Evolutionary conservation across 495 filamentous ascomycete species (phyloP).

Genomic region (Friedmanniomyces simplex): DNA sequence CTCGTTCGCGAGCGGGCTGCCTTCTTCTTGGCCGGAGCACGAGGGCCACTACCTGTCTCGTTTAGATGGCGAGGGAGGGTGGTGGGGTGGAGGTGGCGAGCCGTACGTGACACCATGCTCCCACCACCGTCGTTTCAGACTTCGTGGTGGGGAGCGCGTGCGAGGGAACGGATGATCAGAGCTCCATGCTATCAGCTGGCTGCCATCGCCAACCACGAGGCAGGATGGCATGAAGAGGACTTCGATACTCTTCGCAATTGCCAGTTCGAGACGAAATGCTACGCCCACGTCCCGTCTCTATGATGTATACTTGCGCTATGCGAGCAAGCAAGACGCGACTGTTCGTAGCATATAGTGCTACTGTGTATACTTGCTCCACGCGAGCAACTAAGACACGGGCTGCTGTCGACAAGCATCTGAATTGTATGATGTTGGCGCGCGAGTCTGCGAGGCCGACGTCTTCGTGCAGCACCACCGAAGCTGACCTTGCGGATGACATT

Average conservation of each 20-base stretch:
- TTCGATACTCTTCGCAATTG: background rate
- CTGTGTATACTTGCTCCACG: background rate
- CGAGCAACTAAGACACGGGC: background rate
- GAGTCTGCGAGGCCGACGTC: no score
- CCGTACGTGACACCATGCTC: background rate
- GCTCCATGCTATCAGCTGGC: background rate
- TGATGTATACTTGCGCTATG: no score
- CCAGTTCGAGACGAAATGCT: background rate
- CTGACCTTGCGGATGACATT: no score
- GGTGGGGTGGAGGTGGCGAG: background rate
- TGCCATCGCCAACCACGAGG: background rate
- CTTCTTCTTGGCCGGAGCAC: background rate
- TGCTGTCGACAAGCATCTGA: background rate
- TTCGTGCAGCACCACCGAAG: no score
- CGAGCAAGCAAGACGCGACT: no score
- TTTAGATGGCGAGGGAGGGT: background rate
- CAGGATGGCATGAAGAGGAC: background rate
- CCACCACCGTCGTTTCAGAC: background rate
- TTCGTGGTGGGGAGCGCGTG: background rate
- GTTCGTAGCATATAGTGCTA: background rate
- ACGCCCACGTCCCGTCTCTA: no score
- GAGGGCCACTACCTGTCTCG: background rate
- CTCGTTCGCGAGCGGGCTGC: background rate
- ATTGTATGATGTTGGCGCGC: no score
- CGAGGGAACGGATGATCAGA: conserved; percentile 1